These are phyloP conservation scores for Martensiomyces pterosporus DNA, from an alignment of 192 early-diverging fungal genomes.

Conservation along the genomic window DNA sequence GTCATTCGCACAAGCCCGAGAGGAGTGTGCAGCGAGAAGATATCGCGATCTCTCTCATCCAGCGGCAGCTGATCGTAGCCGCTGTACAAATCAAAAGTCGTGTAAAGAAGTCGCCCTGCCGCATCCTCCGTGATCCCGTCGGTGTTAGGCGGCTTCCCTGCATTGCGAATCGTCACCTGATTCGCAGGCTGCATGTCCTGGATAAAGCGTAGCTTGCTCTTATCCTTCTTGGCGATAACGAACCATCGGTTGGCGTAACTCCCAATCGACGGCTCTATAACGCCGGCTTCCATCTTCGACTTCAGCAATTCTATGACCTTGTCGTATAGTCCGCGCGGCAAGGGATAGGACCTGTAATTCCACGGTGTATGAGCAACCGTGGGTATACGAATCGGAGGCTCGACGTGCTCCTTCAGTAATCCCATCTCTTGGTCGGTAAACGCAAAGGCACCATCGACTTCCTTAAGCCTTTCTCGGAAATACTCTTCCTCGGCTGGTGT, in stretches of 20 bases:
- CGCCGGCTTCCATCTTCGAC: neutral
- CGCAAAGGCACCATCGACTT: neutral
- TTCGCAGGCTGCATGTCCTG: conserved; percentile 2
- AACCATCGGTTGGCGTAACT: conserved; percentile 2
- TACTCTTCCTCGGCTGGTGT: neutral
- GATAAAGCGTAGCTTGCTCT: conserved; percentile 1
- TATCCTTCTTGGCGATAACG: neutral
- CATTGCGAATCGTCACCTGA: neutral
- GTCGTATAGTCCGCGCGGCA: neutral
- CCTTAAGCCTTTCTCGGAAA: neutral
- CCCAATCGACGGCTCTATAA: conserved; percentile 3
- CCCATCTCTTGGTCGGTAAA: neutral
- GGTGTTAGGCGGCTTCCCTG: neutral
- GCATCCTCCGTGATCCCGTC: conserved; percentile 1
- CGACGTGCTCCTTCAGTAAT: neutral
- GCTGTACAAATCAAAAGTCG: neutral
- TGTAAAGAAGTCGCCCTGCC: neutral
- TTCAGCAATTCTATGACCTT: neutral
- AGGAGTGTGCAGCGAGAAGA: conserved; percentile 1
- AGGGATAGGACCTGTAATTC: neutral
- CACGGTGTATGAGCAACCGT: conserved; percentile 2
- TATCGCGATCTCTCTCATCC: neutral
- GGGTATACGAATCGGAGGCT: neutral
- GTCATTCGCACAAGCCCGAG: conserved; percentile 3
- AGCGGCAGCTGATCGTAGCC: conserved; percentile 4